phyloP scores from a whole-genome alignment of 768 basidiomycete genomes.

The Phlegmacium glaucopus region DNA sequence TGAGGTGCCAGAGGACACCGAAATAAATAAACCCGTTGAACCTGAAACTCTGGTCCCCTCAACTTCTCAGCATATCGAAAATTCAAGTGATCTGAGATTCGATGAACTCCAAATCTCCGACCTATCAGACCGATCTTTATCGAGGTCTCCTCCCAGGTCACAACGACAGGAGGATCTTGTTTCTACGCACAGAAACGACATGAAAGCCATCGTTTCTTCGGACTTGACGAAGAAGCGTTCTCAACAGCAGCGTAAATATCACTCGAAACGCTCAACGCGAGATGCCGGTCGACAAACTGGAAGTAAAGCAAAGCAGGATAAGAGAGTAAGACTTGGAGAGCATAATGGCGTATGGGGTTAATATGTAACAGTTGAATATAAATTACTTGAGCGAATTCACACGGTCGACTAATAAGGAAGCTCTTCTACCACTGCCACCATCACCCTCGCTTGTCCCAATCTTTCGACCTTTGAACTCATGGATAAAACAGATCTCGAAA shows the following conservation, averaged over 20 bases:
- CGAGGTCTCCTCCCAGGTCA: constrained; percentile 52
- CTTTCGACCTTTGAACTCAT: constrained; percentile 23
- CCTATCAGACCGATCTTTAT: constrained; percentile 29
- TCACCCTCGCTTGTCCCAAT: neutral
- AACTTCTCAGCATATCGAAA: neutral
- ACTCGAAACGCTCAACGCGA: constrained; percentile 66
- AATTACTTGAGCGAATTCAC: constrained; percentile 3
- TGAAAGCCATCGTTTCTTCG: constrained; percentile 58
- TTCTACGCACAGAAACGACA: constrained; percentile 28
- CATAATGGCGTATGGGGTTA: constrained; percentile 60
- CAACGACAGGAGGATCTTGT: constrained; percentile 40
- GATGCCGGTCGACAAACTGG: constrained; percentile 70
- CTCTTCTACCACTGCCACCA: too few species aligned
- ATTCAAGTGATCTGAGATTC: constrained; percentile 13
- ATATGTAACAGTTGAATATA: constrained; percentile 1
- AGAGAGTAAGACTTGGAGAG: constrained; percentile 53
- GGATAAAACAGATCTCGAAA: constrained; percentile 80
- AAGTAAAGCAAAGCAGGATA: constrained; percentile 84
- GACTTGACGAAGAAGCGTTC: constrained; percentile 59
- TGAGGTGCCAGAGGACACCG: too few species aligned
- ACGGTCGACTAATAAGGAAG: constrained; percentile 2
- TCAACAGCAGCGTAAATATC: constrained; percentile 70
- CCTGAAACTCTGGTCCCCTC: neutral
- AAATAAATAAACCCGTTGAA: neutral
- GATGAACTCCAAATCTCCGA: constrained; percentile 25